Conservation (phyloP, 2,329 filamentous ascomycete genomes). For the Cladosporium sp. region DNA sequence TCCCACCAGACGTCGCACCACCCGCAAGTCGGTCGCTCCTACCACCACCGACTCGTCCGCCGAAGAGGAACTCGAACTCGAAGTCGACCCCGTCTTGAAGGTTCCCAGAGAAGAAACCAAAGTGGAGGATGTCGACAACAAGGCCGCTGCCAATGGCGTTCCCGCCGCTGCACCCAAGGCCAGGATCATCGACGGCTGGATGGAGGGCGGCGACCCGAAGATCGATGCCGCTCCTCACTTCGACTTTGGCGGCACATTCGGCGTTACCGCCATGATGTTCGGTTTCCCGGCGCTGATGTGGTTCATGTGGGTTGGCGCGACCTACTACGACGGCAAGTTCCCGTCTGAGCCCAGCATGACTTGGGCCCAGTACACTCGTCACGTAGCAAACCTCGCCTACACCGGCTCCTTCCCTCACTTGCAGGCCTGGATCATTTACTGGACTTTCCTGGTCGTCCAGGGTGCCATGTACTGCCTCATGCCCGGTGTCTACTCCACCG, state of each 20-base stretch:
- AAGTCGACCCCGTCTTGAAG: slow-evolving; percentile 19
- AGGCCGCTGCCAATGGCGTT: slow-evolving; percentile 34
- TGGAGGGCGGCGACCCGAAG: slow-evolving; percentile 40
- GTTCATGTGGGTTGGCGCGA: slow-evolving; percentile 98
- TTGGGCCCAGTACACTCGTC: slow-evolving; percentile 67
- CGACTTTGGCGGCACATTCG: slow-evolving; percentile 88
- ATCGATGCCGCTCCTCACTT: slow-evolving; percentile 53
- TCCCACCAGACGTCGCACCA: slow-evolving; percentile 43
- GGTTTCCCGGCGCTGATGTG: slow-evolving; percentile 95
- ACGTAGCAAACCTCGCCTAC: slow-evolving; percentile 73
- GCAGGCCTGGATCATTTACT: slow-evolving; percentile 91
- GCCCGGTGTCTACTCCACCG: slow-evolving; percentile 83
- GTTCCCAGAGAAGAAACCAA: slow-evolving; percentile 18
- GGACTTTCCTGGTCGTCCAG: slow-evolving; percentile 87
- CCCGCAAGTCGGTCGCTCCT: slow-evolving; percentile 42
- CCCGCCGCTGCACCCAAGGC: slow-evolving; percentile 41
- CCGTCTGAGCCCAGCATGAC: slow-evolving; percentile 56
- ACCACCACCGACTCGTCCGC: slow-evolving; percentile 35
- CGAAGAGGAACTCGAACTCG: slow-evolving; percentile 24
- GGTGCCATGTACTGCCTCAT: slow-evolving; percentile 78
- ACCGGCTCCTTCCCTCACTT: slow-evolving; percentile 79
- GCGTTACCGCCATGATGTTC: slow-evolving; percentile 81
- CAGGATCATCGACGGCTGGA: slow-evolving; percentile 41
- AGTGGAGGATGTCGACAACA: slow-evolving; percentile 20
- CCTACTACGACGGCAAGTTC: slow-evolving; percentile 83